These are phyloP conservation scores for Nicotiana tabacum DNA, from an alignment of 257 asterid genomes.

Conservation along the genomic window DNA sequence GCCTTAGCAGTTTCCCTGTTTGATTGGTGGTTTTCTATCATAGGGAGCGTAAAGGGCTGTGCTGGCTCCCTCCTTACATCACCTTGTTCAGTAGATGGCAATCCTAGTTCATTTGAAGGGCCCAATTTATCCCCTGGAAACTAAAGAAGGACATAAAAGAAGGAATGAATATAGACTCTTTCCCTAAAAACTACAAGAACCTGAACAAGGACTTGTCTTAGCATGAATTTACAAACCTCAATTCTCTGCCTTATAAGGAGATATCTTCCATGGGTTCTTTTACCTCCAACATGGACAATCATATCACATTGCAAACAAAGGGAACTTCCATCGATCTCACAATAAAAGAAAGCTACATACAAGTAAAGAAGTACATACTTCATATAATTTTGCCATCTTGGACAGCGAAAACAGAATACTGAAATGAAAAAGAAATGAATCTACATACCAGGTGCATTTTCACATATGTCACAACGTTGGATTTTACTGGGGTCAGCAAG, in stretches of 20 bases:
- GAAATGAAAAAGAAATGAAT: constrained; percentile 19
- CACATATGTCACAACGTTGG: constrained; percentile 86
- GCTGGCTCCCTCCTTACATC: constrained; percentile 36
- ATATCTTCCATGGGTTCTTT: constrained; percentile 92
- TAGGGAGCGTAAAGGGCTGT: constrained; percentile 20
- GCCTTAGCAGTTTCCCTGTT: constrained; percentile 29
- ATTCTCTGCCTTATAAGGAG: constrained; percentile 88
- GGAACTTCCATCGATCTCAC: constrained; percentile 93
- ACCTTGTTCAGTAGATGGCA: constrained; percentile 34
- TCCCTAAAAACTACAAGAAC: background rate
- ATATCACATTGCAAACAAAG: constrained; percentile 93
- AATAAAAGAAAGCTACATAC: constrained; percentile 86
- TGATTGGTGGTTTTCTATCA: constrained; percentile 34
- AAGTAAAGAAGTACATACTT: constrained; percentile 17
- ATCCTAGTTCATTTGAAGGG: constrained; percentile 39
- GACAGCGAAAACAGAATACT: constrained; percentile 2
- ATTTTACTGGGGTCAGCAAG: constrained; percentile 82
- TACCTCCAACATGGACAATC: constrained; percentile 92
- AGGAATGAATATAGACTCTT: constrained; percentile 6
- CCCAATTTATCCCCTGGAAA: constrained; percentile 75
- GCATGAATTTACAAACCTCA: constrained; percentile 63
- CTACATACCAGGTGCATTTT: constrained; percentile 80
- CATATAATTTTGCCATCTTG: background rate
- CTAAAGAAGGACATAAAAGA: constrained; percentile 37
- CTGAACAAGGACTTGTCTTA: constrained; percentile 5